Base-by-base conservation (phyloP, 2,329 filamentous ascomycete species). In the Moelleriella libera region DNA sequence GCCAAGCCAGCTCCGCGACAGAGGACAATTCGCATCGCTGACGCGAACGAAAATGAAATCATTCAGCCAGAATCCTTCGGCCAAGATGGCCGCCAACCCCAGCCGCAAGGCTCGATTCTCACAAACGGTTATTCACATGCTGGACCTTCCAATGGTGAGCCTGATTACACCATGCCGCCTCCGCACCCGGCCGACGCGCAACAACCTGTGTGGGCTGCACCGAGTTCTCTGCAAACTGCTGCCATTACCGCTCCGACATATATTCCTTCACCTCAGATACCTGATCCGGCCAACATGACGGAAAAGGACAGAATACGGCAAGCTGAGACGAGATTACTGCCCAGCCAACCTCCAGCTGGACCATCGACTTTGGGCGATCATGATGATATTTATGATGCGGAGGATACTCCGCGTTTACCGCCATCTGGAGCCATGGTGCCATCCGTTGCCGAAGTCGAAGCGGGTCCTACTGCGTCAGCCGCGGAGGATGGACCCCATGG, bases 261-360 rank as follows among this genome's bases (percentile, higher is more conserved):
- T 54, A 60, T 82, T 12, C 76, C 80, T 31, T 76, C 76, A 5
- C 80, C 83, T n/a, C 68, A 75, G 31, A 55, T 81, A 14, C 67
- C 71, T 9, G 67, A 74, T 10, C 80, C 87, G 48, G 75, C 76
- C 50, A 72, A 68, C 5, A 67, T 88, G 32, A 80, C 83, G 10
- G 92, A 97, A 53, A 96, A 96, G 63, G 83, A 94, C 50, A 80
- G 82, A 45, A 67, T 92, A 49, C 78, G 82, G 44, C 78, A 78
- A 49, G 88, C 87, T 41, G 89, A 96, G 65, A 76, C 83, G 54
- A 76, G 82, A 44, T 68, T 96, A 5, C 65, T 96, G 28, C 90
- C 90, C 2, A 95, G 88, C 58, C 81, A 82, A 56, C 89, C 84
- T 10, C 69, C 58, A 1, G 54, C 51, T 7, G 59, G 48, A 45